Evolutionary conservation across 805 yeast species (phyloP).

Genomic region (Saccharomycopsis javanensis): DNA sequence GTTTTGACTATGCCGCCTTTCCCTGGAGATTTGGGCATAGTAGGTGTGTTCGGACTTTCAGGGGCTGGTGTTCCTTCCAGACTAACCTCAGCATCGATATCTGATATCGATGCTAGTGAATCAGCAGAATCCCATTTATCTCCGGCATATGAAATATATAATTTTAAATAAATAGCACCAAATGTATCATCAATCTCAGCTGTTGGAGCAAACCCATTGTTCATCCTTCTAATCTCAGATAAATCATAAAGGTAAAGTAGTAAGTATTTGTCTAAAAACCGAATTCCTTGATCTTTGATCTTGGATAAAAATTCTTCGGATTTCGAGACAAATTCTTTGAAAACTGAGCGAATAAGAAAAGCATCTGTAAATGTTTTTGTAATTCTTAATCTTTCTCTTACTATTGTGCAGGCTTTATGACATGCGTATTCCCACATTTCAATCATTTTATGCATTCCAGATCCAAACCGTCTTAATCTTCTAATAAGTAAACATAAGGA

Average conservation of each 20-base stretch:
- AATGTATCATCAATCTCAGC: slow-evolving; percentile 65
- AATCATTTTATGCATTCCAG: slow-evolving; percentile 60
- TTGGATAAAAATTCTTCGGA: slow-evolving; percentile 27
- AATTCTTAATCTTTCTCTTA: slow-evolving; percentile 36
- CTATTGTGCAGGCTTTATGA: slow-evolving; percentile 39
- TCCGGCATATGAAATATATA: slow-evolving; percentile 28
- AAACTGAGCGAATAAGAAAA: slow-evolving; percentile 36
- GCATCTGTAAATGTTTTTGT: slow-evolving; percentile 42
- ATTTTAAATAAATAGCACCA: slow-evolving; percentile 46
- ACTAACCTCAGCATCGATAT: not conserved
- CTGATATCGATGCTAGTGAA: not conserved
- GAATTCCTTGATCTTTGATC: slow-evolving; percentile 24
- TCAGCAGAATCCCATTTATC: not conserved
- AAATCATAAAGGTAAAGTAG: slow-evolving; percentile 40
- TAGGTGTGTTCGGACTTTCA: not conserved
- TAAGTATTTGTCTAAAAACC: slow-evolving; percentile 30
- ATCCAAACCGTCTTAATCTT: slow-evolving; percentile 66
- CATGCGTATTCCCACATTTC: slow-evolving; percentile 61
- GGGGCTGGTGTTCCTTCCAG: not conserved
- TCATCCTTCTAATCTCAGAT: slow-evolving; percentile 56
- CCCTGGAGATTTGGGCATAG: not conserved
- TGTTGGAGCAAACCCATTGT: slow-evolving; percentile 76
- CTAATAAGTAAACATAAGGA: slow-evolving; percentile 52
- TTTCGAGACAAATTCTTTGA: slow-evolving; percentile 33
- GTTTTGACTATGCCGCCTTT: slow-evolving; percentile 27